A percentile compares a stretch with the other conserved stretches of the same genome.
Evolutionary conservation across 2,329 filamentous ascomycete species (phyloP).

Genomic region (Magnaporthiopsis incrustans): DNA sequence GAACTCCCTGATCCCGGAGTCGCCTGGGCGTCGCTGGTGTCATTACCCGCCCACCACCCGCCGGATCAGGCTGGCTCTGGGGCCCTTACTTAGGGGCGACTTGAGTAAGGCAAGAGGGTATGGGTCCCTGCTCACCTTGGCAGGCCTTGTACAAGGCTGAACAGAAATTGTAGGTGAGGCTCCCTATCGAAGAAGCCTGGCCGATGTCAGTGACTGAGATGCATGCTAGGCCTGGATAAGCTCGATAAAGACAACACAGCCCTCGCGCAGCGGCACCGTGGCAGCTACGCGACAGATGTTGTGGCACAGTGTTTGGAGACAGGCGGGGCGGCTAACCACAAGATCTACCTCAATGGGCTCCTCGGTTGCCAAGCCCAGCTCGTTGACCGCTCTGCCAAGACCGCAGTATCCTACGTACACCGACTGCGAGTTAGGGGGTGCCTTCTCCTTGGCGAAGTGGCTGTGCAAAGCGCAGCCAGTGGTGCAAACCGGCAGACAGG

Average conservation of each 20-base stretch:
- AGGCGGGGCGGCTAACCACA: conserved; percentile 40
- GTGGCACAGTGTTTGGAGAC: conserved; percentile 11
- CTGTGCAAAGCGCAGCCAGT: background rate
- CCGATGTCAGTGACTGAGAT: background rate
- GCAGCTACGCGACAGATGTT: background rate
- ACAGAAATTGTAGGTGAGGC: conserved; percentile 62
- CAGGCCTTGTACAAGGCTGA: conserved; percentile 45
- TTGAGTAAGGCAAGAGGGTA: too few species aligned
- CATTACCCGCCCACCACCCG: background rate
- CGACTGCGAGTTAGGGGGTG: background rate
- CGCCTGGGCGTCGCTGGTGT: conserved; percentile 20
- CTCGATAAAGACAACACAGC: too few species aligned
- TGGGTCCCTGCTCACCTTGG: conserved; percentile 33
- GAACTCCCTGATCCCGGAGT: conserved; percentile 38
- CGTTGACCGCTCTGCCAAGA: conserved; percentile 57
- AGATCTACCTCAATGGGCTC: conserved; percentile 62
- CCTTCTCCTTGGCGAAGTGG: background rate
- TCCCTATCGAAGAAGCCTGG: conserved; percentile 74
- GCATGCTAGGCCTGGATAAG: too few species aligned
- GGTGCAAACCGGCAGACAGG: conserved; percentile 9
- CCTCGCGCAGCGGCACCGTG: too few species aligned
- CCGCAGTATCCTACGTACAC: conserved; percentile 58
- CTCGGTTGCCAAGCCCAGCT: conserved; percentile 51
- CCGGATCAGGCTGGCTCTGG: too few species aligned
- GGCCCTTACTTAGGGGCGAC: too few species aligned